Base-by-base conservation (phyloP, 2,329 filamentous ascomycete species). In the Cercospora nicotianae region DNA sequence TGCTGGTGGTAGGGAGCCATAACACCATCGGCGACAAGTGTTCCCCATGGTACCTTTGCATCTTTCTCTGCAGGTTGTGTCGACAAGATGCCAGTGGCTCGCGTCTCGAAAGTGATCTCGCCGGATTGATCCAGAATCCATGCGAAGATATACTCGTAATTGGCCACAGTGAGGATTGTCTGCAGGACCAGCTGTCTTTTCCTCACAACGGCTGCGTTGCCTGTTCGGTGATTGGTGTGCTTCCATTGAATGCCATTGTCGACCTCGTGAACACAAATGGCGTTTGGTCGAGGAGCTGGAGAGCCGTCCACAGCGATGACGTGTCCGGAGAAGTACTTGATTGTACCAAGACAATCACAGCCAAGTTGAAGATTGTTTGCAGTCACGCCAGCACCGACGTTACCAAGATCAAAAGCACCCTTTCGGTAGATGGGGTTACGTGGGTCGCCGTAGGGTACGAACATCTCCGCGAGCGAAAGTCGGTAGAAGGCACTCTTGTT, bases 1-100 rank as follows among this genome's bases (percentile, higher is more conserved):
- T 93, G 91, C 76, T 93, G 91, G 74, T 93, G 91, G 78, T 91
- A 87, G 0, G 83, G 82, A 3, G 89, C 90, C 39, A 92, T 84
- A 12, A 90, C 89, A 45, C 89, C 89, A 0, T 89, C 88, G 66
- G 89, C 87, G 3, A 91, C 88, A 45, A 90, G 85, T 0, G 89
- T 91, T 36, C 89, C 89, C 81, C 86, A 90, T 3, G 87, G 86
- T 2, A 90, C 88, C 10, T 85, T 85, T 55, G 88, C 77, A 10
- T 86, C 87, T 68, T 89, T 85, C 65, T 91, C 88, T 70, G 91
- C 88, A 3, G 88, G 89, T 64, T 89, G 86, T 0, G 88, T 90
- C 63, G 85, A 88, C 18, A 91, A 80, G 66, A 91, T 90, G 6
- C 89, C 89, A 1, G 89, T 91, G 13, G 89, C 89, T 31, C 88